These are phyloP conservation scores for Colletotrichum magnum DNA, from an alignment of 2,329 filamentous ascomycete species.

Conservation along the genomic window DNA sequence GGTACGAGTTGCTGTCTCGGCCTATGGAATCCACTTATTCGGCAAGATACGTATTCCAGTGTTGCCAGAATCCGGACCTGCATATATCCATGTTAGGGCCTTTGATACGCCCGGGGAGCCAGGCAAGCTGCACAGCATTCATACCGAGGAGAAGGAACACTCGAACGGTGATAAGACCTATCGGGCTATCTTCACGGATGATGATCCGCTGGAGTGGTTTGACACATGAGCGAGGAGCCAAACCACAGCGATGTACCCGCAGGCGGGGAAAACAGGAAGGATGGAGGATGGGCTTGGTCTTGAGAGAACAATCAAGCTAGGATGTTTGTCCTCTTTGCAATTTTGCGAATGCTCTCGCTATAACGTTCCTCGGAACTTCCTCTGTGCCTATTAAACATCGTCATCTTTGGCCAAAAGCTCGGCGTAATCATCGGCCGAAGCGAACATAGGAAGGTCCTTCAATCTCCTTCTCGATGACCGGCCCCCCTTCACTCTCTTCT, in stretches of 20 bases:
- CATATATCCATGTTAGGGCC: slow-evolving; percentile 63
- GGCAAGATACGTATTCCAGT: slow-evolving; percentile 64
- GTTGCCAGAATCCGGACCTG: slow-evolving; percentile 52
- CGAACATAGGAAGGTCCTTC: slow-evolving; percentile 92
- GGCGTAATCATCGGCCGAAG: slow-evolving; percentile 93
- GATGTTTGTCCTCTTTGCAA: too few relatives aligned
- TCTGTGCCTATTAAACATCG: slow-evolving; percentile 51
- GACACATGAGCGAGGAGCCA: slow-evolving; percentile 54
- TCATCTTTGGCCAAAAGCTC: slow-evolving; percentile 83
- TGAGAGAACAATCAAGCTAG: too few relatives aligned
- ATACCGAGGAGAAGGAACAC: slow-evolving; percentile 61
- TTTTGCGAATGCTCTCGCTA: background rate
- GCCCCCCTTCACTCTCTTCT: slow-evolving; percentile 57
- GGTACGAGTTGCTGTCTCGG: slow-evolving; percentile 61
- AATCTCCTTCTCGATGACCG: slow-evolving; percentile 83
- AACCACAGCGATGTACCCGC: too few relatives aligned
- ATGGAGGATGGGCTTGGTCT: too few relatives aligned
- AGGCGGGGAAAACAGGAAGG: too few relatives aligned
- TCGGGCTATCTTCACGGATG: slow-evolving; percentile 60
- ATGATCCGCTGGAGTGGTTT: slow-evolving; percentile 67
- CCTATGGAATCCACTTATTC: slow-evolving; percentile 64
- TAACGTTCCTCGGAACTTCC: background rate
- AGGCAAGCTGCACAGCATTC: slow-evolving; percentile 61
- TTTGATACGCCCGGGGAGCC: slow-evolving; percentile 55
- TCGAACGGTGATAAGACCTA: slow-evolving; percentile 59